phyloP scores from a whole-genome alignment of 2,329 filamentous ascomycete species.

The Sclerotinia subarctica region DNA sequence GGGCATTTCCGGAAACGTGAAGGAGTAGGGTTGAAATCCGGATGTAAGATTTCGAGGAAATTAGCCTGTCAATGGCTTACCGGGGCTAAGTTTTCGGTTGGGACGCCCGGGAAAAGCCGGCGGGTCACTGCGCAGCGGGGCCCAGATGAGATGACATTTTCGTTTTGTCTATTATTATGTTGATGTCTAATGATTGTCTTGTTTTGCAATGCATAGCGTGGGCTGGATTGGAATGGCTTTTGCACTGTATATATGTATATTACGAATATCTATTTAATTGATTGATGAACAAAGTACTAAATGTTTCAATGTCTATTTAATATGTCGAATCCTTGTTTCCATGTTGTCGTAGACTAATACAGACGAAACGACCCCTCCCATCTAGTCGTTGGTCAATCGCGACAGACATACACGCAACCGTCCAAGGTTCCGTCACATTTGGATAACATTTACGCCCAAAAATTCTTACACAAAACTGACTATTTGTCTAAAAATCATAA shows the following conservation, averaged over 20 bases:
- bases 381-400: not conserved
- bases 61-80: no score
- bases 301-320: not conserved
- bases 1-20: not conserved
- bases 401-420: not conserved
- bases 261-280: not conserved
- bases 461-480: not conserved
- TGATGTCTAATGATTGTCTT: constrained; percentile 2
- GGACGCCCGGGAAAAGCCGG: no score
- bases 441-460: not conserved
- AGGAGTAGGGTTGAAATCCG: not conserved
- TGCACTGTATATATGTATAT: not conserved
- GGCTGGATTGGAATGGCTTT: not conserved
- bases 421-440: not conserved
- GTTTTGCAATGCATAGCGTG: constrained; percentile 1
- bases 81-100: not conserved
- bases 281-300: constrained; percentile 1
- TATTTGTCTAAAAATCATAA: no score
- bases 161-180: not conserved
- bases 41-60: no score
- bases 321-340: not conserved
- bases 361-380: not conserved
- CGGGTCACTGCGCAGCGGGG: no score
- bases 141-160: not conserved
- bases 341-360: not conserved